Base-by-base conservation (phyloP, 106 monocot species). In the Dendrobium officinale region DNA sequence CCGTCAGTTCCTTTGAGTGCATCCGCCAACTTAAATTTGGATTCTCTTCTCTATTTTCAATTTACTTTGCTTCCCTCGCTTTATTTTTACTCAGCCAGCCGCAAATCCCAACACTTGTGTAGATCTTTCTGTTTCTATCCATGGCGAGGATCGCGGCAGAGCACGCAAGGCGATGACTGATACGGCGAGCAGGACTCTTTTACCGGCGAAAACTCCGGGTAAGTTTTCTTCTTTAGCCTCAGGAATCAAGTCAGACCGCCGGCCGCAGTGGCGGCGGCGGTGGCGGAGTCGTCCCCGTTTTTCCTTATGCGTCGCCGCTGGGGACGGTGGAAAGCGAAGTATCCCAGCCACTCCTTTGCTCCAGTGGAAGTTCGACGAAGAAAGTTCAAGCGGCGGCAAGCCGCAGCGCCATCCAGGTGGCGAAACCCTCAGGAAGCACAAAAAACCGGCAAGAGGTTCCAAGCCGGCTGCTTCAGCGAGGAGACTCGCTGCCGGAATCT, bases 401-500 rank as follows among this genome's bases (percentile, higher is more conserved):
- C 59, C 11, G 73, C 55, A 37, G 18, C 72, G 73, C 43, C 56
- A 48, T 16, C 37, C 78, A 68, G 82, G 42, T 24, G 40, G 41
- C 67, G 66, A 27, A 43, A 1, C 49, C 40, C 42, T 61, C 27
- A 20, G 31, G 58, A 75, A 73, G 77, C 5, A 24, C 24, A 24
- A 27, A 56, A 77, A 45, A 11, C 51, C 13, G 17, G 77, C 47
- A 27, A 15, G 43, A 9, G 72, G 16, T 9, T 37, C 18, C 22
- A 77, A 73, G 37, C 70, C 61, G 73, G 49, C 67, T 3, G 84
- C 88, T 42, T 90, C 92, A 4, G 94, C 88, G 44, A 90, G 96
- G 81, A 96, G 84, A 85, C 90, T 96, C 15, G 93, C 90, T 4
- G 88, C 93, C 18, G 88, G 88, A 79, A 83, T 96, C 49, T 96